Evolutionary conservation across 495 filamentous ascomycete genomes (phyloP).

Genomic region (Clohesyomyces aquaticus): DNA sequence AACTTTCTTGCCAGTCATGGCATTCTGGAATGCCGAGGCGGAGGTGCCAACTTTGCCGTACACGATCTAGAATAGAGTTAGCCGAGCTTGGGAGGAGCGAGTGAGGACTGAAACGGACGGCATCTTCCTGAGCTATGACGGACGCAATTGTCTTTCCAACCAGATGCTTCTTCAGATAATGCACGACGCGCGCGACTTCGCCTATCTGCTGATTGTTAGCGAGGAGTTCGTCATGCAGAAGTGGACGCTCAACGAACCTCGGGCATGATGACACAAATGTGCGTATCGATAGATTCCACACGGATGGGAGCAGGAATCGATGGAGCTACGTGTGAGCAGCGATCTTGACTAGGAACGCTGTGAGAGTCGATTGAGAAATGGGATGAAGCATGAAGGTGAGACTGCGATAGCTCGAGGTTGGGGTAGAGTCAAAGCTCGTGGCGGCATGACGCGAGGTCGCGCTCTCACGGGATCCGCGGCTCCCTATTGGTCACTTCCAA

Average conservation of each 20-base stretch:
- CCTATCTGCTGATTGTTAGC: constrained; percentile 42
- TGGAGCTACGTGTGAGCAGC: not conserved
- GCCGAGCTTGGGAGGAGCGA: not conserved
- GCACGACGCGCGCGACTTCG: constrained; percentile 78
- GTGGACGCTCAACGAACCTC: constrained; percentile 22
- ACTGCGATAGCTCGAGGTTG: constrained; percentile 2
- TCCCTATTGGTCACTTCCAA: constrained; percentile 18
- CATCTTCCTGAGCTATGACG: constrained; percentile 73
- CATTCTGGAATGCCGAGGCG: constrained; percentile 68
- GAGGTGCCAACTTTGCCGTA: constrained; percentile 88
- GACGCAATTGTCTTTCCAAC: constrained; percentile 78
- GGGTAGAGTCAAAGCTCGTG: not conserved
- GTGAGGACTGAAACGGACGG: constrained; percentile 10
- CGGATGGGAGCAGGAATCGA: not conserved
- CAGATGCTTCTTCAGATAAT: constrained; percentile 77
- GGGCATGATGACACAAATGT: constrained; percentile 34
- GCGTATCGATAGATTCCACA: not conserved
- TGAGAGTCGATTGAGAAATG: not conserved
- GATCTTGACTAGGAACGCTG: not conserved
- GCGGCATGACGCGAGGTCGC: constrained; percentile 15
- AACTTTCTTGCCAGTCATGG: constrained; percentile 76
- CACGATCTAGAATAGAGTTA: constrained; percentile 55
- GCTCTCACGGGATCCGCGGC: constrained; percentile 26
- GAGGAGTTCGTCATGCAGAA: not conserved
- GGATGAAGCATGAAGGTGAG: not conserved